Evolutionary conservation across 371 early-diverging fungal genomes (phyloP).

Genomic region (Apophysomyces elegans): DNA sequence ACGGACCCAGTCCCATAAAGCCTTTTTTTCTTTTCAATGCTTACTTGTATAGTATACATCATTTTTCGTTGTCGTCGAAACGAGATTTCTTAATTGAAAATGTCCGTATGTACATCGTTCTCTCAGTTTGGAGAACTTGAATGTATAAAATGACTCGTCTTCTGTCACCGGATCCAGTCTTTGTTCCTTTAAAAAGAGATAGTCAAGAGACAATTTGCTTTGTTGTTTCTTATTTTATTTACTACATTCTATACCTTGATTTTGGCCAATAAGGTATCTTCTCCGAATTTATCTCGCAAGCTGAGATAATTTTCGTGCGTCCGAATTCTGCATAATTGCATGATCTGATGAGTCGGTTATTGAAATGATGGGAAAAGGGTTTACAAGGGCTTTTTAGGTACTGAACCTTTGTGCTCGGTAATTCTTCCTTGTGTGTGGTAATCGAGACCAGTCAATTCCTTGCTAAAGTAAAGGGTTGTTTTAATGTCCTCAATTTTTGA

Average conservation of each 20-base stretch:
- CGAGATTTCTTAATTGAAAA: conserved; percentile 79
- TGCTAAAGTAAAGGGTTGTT: conserved; percentile 23
- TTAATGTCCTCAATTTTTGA: too few relatives aligned
- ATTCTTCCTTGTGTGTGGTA: conserved; percentile 23
- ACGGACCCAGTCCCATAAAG: neutral
- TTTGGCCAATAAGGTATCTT: neutral
- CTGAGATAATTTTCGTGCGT: conserved; percentile 7
- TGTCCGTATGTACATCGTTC: conserved; percentile 56
- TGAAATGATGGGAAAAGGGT: neutral
- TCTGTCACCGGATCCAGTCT: conserved; percentile 3
- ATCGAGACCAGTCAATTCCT: conserved; percentile 43
- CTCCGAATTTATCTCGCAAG: conserved; percentile 1
- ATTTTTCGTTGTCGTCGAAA: conserved; percentile 76
- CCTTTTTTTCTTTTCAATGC: conserved; percentile 13
- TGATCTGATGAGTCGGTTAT: conserved; percentile 8
- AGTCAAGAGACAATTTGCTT: neutral
- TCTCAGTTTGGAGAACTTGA: conserved; percentile 43
- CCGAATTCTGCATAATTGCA: conserved; percentile 10
- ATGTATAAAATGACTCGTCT: conserved; percentile 40
- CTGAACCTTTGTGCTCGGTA: conserved; percentile 37
- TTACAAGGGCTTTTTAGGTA: neutral
- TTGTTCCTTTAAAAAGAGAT: neutral
- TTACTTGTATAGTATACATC: conserved; percentile 69
- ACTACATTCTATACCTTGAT: neutral
- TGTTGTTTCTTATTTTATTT: neutral